phyloP scores from a whole-genome alignment of 192 early-diverging fungal species.

The Gamsiella multidivaricata region DNA sequence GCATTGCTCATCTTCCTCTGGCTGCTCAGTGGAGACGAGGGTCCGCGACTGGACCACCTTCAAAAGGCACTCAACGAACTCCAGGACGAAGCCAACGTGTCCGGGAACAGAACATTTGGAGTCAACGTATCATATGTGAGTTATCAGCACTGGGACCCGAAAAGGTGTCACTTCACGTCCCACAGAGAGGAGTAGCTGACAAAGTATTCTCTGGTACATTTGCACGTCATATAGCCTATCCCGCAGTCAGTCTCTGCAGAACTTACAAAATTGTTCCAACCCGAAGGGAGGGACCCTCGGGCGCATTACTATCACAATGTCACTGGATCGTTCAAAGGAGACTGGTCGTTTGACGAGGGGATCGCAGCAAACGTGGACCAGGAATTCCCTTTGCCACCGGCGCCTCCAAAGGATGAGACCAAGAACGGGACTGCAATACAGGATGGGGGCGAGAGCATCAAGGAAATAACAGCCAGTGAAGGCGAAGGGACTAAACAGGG shows the following conservation, averaged over 20 bases:
- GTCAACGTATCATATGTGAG: conserved; percentile 59
- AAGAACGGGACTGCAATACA: conserved; percentile 30
- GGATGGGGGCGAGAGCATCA: background rate
- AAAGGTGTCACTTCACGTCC: no score
- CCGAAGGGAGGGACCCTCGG: conserved; percentile 9
- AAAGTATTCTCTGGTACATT: no score
- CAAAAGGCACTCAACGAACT: conserved; percentile 41
- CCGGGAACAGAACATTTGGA: conserved; percentile 58
- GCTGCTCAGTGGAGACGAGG: conserved; percentile 59
- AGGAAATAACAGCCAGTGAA: background rate
- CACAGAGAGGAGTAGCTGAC: no score
- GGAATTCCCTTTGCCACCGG: conserved; percentile 22
- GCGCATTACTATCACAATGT: conserved; percentile 64
- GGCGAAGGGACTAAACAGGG: background rate
- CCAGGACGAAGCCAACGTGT: conserved; percentile 41
- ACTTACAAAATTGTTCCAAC: conserved; percentile 30
- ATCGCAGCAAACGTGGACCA: conserved; percentile 5
- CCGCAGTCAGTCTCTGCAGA: conserved; percentile 27
- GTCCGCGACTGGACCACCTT: conserved; percentile 31
- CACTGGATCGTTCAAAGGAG: conserved; percentile 64
- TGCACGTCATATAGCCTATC: conserved; percentile 34
- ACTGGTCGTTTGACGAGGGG: conserved; percentile 21
- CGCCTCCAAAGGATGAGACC: background rate
- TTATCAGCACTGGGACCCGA: no score
- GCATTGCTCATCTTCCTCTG: conserved; percentile 54